phyloP scores from a whole-genome alignment of 129 eudicot species.

The Pulicaria dysenterica region DNA sequence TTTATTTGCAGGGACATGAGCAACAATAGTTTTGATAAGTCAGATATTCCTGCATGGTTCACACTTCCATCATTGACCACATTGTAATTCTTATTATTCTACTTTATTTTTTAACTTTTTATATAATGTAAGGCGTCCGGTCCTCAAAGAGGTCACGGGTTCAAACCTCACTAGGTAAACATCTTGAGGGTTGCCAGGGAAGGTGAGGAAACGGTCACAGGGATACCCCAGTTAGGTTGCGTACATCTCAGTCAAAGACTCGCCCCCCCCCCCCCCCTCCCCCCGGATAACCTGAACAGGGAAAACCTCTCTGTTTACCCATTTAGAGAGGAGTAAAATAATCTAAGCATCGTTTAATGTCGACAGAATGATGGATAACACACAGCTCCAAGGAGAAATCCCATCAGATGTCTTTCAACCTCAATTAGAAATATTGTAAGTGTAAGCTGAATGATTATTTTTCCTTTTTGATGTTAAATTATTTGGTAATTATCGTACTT shows the following conservation, averaged over 20 bases:
- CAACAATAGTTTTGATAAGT: slow-evolving; percentile 68
- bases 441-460: slow-evolving; percentile 17
- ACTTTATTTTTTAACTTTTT: slow-evolving; percentile 16
- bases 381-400: slow-evolving; percentile 68
- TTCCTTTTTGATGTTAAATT: not conserved
- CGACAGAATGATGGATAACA: slow-evolving; percentile 63
- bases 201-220: too few species aligned
- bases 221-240: too few species aligned
- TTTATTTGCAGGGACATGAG: slow-evolving; percentile 87
- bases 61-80: slow-evolving; percentile 69
- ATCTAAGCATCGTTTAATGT: slow-evolving; percentile 1
- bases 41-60: slow-evolving; percentile 74
- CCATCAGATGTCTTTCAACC: slow-evolving; percentile 64
- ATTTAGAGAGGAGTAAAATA: not conserved
- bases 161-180: too few species aligned
- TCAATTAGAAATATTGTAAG: slow-evolving; percentile 78
- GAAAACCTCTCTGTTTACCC: too few species aligned
- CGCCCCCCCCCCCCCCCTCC: too few species aligned
- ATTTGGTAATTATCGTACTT: not conserved
- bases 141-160: too few species aligned
- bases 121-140: too few species aligned
- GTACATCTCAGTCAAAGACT: too few species aligned
- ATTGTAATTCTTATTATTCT: slow-evolving; percentile 55
- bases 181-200: too few species aligned
- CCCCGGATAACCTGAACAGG: too few species aligned